Conservation (phyloP, 208 protist species). For the Angomonas ambiguus region DNA sequence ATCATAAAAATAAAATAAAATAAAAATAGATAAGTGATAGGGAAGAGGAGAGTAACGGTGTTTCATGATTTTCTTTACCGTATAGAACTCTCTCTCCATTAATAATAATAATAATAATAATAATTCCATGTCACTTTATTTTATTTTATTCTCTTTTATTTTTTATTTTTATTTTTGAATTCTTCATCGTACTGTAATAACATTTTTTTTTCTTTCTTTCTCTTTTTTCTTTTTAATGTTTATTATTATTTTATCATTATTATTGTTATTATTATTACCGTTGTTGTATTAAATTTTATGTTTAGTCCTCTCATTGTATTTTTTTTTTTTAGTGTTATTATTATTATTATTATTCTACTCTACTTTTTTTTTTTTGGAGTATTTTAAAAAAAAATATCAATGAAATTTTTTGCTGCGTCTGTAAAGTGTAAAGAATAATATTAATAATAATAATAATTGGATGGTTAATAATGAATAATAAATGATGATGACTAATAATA, state of each 20-base stretch:
- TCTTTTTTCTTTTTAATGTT: neutral
- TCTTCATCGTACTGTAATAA: neutral
- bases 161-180: neutral
- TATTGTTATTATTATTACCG: neutral
- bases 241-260: neutral
- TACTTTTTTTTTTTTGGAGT: neutral
- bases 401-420: too few species aligned
- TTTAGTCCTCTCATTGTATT: neutral
- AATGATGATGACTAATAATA: neutral
- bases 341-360: neutral
- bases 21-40: slow-evolving; percentile 1
- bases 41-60: too few species aligned
- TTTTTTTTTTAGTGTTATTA: neutral
- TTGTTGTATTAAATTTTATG: neutral
- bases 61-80: too few species aligned
- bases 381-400: too few species aligned
- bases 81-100: too few species aligned
- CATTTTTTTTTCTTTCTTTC: neutral
- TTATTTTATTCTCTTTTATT: too few species aligned
- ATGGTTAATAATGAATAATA: neutral
- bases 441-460: neutral
- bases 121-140: neutral
- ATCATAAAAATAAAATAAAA: slow-evolving; percentile 1
- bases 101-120: neutral
- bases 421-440: too few species aligned